A percentile compares a stretch with the other conserved stretches of the same genome.
These are phyloP conservation scores for Craterostigma plantagineum DNA, from an alignment of 257 asterid species.

Conservation along the genomic window DNA sequence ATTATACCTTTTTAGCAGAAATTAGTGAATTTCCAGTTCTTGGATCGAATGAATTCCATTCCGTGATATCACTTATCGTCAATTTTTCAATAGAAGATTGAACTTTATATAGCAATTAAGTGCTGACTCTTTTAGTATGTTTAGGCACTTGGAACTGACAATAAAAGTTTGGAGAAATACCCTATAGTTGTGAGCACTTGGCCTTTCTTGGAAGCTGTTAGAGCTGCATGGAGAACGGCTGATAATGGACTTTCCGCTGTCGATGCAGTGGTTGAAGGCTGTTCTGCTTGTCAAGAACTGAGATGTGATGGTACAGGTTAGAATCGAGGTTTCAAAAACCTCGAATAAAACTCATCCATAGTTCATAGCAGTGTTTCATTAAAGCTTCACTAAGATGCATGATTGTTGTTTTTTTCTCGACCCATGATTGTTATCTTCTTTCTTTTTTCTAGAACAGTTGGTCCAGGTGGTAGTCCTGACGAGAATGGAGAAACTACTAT, in stretches of 20 bases:
- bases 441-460: slow-evolving; percentile 41
- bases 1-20: no score
- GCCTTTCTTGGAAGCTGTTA: slow-evolving; percentile 91
- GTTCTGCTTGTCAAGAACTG: slow-evolving; percentile 74
- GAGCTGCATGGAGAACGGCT: slow-evolving; percentile 67
- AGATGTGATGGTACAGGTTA: slow-evolving; percentile 94
- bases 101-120: background rate
- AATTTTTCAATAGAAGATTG: no score
- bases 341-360: no score
- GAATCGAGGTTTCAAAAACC: background rate
- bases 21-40: no score
- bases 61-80: no score
- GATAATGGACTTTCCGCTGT: slow-evolving; percentile 51
- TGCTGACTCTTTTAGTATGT: background rate
- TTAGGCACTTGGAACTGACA: slow-evolving; percentile 36
- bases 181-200: slow-evolving; percentile 88
- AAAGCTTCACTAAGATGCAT: no score
- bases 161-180: slow-evolving; percentile 18
- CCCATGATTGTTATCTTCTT: background rate
- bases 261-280: slow-evolving; percentile 80
- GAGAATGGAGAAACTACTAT: slow-evolving; percentile 92
- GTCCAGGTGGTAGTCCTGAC: slow-evolving; percentile 99
- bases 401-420: no score
- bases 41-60: no score
- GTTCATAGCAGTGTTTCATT: no score